phyloP scores from a whole-genome alignment of 148 eudicot species.

The Arbutus unedo region DNA sequence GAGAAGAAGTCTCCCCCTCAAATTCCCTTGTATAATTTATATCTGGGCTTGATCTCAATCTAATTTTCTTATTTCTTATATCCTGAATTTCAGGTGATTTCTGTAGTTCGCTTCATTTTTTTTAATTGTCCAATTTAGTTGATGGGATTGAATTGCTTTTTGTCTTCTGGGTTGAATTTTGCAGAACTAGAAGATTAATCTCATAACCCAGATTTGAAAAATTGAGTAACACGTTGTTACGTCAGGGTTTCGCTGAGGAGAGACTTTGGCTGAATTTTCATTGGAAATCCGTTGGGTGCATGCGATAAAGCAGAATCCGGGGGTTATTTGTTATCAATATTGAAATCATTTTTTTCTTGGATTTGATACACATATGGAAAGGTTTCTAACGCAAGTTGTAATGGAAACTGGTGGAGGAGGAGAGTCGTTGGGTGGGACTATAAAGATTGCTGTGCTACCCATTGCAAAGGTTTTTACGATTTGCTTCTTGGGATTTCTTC shows the following conservation, averaged over 20 bases:
- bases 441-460: constrained; percentile 85
- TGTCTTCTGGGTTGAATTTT: not conserved
- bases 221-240: not conserved
- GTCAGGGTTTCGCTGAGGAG: constrained; percentile 3
- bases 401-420: constrained; percentile 37
- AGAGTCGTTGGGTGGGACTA: constrained; percentile 53
- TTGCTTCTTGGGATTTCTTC: constrained; percentile 83
- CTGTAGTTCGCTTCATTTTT: too few relatives aligned
- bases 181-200: constrained; percentile 13
- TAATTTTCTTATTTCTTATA: too few relatives aligned
- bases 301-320: not conserved
- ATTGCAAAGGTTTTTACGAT: constrained; percentile 89
- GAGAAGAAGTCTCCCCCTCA: not conserved
- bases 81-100: too few relatives aligned
- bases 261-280: not conserved
- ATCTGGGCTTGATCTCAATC: too few relatives aligned
- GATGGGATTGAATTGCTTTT: not conserved
- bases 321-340: not conserved
- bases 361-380: constrained; percentile 29
- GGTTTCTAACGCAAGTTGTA: constrained; percentile 43
- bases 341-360: not conserved
- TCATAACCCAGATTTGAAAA: not conserved
- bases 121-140: not conserved
- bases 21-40: not conserved
- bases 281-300: constrained; percentile 1